Evolutionary conservation across 2,329 filamentous ascomycete species (phyloP), one percentile per base, ranked within the genome.

Genomic region (Phoma sp.): DNA sequence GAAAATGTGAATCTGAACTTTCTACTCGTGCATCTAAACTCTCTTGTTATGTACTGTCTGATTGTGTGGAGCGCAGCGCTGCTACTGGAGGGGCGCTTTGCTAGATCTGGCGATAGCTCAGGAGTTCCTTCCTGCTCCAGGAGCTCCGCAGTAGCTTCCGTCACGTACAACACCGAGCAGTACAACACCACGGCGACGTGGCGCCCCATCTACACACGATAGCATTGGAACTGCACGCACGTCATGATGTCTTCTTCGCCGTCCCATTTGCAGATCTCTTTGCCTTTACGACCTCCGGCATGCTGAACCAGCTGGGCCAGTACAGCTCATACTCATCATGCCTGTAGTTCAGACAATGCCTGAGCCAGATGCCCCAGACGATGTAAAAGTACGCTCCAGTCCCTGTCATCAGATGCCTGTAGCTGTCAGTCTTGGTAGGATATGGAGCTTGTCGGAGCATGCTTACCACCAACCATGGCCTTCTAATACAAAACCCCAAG

Each of bases 311-410:
- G 20, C 82, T 84, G 1, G 87, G 84, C 91, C 91, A 96, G 45
- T 83, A 67, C 50, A 95, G 77, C 64, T 83, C 80, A 68, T 87
- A 95, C 67, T 92, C 85, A 34, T 89, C 84, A 66, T 91, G 89
- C 38, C 82, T 82, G 3, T 86, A 85, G 57, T 92, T 90, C 42
- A 95, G 77, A 64, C 90, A 92, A 58, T 89, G 87, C 33, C 90
- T 84, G 15, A 95, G 81, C 88, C 90, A 93, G 21, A 93, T 86
- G 12, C 90, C 88, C 91, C 91, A 96, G 12, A 86, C 80, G 62
- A 96, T 91, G 71, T 93, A 92, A 69, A 88, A 89, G 74, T 96
- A 96, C 14, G 91, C 91, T 71, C 91, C 91, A 29, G 88, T 79
- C 11, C 91, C 91, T 0, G 91, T 95, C 82, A 93, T 87, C 30